Base-by-base conservation (phyloP, 495 filamentous ascomycete species). In the Penicillium chermesinum region DNA sequence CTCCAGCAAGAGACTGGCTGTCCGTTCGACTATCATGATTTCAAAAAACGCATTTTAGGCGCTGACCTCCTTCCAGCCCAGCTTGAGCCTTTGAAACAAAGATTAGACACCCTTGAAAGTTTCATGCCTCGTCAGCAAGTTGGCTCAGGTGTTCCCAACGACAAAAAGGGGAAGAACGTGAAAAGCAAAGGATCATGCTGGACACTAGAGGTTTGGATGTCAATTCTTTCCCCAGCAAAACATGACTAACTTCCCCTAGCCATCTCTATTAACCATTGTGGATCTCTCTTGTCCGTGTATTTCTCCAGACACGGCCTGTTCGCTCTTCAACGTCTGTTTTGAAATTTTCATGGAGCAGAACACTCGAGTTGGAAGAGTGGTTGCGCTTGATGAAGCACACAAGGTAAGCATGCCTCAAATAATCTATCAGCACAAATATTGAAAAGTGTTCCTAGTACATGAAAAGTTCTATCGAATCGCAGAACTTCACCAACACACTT, bases 251-350 rank as follows among this genome's bases (percentile, higher is more conserved):
- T 17, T 14, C 12, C 7, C 7, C 7, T 13, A 76, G 83, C 48
- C 74, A 64, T 15, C 82, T 79, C 17, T 64, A 6, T 64, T 90
- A 10, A 88, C 85, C 0, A 86, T 91, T 41, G 73, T 90, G 25
- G 86, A 91, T 52, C 71, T 91, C 6, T 85, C 78, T 0, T 87
- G 85, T 57, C 85, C 85, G 0, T 90, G 83, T 59, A 72, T 89
- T 9, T 78, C 82, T 0, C 65, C 82, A 1, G 76, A 80, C 25
- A 78, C 74, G 37, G 87, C 85, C 0, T 91, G 86, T 33, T 38
- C 75, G 1, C 62, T 89, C 0, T 88, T 88, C 59, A 80, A 86
- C 50, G 81, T 88, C 33, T 81, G 77, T 41, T 67, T 87, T 35
- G 63, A 62, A 6, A 53, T 86, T 0, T 86, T 84, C 57, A 58